Percentiles rank a stretch among this genome's conserved stretches.
These are phyloP conservation scores for Auriscalpium microsporum DNA, from an alignment of 768 basidiomycete species.

Conservation along the genomic window DNA sequence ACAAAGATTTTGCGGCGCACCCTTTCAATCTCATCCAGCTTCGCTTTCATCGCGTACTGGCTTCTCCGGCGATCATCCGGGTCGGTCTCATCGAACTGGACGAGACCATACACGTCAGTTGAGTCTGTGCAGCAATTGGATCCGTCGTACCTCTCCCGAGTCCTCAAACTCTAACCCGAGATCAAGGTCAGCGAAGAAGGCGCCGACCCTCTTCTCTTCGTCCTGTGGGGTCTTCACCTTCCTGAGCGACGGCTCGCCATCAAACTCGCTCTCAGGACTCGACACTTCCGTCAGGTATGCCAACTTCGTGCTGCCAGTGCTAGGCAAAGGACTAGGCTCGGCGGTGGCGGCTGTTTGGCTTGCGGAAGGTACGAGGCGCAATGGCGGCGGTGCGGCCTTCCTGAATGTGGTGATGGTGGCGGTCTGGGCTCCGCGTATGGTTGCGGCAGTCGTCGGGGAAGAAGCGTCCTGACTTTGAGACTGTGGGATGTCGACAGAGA, in stretches of 20 bases:
- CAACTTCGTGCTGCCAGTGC: conserved; percentile 31
- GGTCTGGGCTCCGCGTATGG: conserved; percentile 13
- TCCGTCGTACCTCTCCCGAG: conserved; percentile 26
- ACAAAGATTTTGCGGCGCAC: conserved; percentile 25
- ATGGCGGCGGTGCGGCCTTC: conserved; percentile 49
- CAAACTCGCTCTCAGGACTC: conserved; percentile 4
- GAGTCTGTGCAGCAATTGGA: conserved; percentile 17
- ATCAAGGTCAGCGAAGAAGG: conserved; percentile 38
- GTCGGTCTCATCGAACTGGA: conserved; percentile 60
- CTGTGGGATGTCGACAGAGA: conserved; percentile 31
- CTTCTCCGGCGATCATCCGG: conserved; percentile 68
- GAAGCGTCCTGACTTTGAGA: conserved; percentile 29
- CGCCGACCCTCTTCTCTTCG: conserved; percentile 39
- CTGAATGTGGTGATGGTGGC: too few species aligned
- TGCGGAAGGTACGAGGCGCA: conserved; percentile 27
- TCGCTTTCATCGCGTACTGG: conserved; percentile 64
- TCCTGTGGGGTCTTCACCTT: conserved; percentile 23
- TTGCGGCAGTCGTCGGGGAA: conserved; percentile 24
- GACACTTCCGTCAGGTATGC: conserved; percentile 34
- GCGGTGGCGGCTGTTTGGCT: conserved; percentile 26
- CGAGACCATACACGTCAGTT: conserved; percentile 20
- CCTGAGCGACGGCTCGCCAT: conserved; percentile 8
- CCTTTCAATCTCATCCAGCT: conserved; percentile 75
- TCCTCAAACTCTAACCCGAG: conserved; percentile 35
- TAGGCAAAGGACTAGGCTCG: conserved; percentile 28